phyloP scores from a whole-genome alignment of 768 basidiomycete genomes.

The Tulasnella sp. region DNA sequence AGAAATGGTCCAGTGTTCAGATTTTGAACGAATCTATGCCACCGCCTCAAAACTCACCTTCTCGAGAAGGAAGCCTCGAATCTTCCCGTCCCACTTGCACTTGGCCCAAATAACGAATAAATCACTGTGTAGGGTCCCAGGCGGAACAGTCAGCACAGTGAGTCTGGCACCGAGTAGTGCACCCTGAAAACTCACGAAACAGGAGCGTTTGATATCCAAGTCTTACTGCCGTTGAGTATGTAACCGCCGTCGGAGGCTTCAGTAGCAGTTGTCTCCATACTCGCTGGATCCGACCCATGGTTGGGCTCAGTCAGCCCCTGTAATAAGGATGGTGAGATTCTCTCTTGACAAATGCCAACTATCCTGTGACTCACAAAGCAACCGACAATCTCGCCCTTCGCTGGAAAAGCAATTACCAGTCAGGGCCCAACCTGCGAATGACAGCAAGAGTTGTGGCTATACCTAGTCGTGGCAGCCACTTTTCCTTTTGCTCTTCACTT shows the following conservation, averaged over 20 bases:
- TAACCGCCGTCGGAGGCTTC: conserved; percentile 78
- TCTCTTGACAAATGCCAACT: conserved; percentile 7
- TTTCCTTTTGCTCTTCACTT: conserved; percentile 82
- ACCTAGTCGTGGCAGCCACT: conserved; percentile 83
- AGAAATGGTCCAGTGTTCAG: not conserved
- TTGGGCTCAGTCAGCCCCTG: conserved; percentile 95
- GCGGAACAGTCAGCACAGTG: not conserved
- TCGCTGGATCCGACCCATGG: conserved; percentile 93
- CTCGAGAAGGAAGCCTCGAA: conserved; percentile 87
- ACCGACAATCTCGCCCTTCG: conserved; percentile 80
- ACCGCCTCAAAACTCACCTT: conserved; percentile 51
- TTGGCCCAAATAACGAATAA: conserved; percentile 91
- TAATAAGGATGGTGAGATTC: not conserved
- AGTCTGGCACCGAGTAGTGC: not conserved
- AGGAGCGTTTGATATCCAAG: conserved; percentile 95
- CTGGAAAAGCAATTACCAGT: conserved; percentile 40
- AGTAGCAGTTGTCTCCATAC: conserved; percentile 92
- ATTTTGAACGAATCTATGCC: not conserved
- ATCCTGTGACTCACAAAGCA: conserved; percentile 70
- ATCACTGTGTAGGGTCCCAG: conserved; percentile 50
- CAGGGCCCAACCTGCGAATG: not conserved
- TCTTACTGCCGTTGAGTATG: conserved; percentile 86
- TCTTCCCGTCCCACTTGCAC: conserved; percentile 88
- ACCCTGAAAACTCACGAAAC: conserved; percentile 60
- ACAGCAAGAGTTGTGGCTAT: not conserved